These are phyloP conservation scores for Haematococcus sp. DNA, from an alignment of 139 green algal species.

Conservation along the genomic window DNA sequence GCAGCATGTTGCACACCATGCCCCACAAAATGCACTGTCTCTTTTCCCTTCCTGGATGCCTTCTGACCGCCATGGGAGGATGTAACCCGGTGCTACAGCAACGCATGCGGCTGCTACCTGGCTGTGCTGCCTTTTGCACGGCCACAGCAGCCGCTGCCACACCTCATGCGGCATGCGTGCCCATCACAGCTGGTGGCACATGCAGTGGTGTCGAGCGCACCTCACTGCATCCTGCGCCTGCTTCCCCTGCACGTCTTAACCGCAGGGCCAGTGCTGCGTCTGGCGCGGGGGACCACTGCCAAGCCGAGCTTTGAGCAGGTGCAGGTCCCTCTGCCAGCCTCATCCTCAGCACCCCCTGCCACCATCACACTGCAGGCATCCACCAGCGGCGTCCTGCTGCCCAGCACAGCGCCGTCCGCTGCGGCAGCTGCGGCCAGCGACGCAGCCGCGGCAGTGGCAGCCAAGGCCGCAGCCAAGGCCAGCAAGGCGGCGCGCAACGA, in stretches of 20 bases:
- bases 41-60: slow-evolving; percentile 34
- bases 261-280: slow-evolving; percentile 39
- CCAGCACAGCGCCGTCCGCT: neutral
- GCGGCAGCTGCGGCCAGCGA: neutral
- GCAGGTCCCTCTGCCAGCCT: slow-evolving; percentile 9
- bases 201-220: neutral
- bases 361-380: slow-evolving; percentile 18
- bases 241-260: neutral
- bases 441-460: neutral
- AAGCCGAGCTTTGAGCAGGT: slow-evolving; percentile 55
- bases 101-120: slow-evolving; percentile 6
- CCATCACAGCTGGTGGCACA: neutral
- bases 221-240: neutral
- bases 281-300: slow-evolving; percentile 39
- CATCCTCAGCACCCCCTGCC: neutral
- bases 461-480: neutral
- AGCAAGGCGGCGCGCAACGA: neutral
- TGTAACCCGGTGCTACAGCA: slow-evolving; percentile 34
- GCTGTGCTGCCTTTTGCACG: neutral
- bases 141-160: neutral
- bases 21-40: slow-evolving; percentile 20
- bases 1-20: no score
- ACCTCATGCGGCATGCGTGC: neutral
- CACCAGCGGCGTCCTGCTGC: slow-evolving; percentile 22
- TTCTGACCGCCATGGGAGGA: slow-evolving; percentile 16